Evolutionary conservation across 768 basidiomycete genomes (phyloP), one percentile per base, ranked within the genome.

Genomic region (Auriscalpium microsporum): DNA sequence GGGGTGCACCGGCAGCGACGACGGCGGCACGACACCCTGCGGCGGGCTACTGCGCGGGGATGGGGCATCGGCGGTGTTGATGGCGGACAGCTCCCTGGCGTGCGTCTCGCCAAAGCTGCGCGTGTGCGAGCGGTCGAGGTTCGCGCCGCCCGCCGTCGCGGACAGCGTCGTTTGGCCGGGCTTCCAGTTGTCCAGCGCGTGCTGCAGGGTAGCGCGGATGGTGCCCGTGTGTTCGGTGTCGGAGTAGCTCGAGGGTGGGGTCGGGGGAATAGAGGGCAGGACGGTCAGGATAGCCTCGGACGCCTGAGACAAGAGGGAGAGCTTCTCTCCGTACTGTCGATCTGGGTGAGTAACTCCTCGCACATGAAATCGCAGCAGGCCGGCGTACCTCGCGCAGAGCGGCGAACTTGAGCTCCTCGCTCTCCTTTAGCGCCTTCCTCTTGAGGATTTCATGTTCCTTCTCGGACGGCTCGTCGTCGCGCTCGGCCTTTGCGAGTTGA

Each of bases 61-160:
- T 28, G 28, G 28, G 28, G 28, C 28, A 28, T 65, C 59, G 0
- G 67, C 65, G 11, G 75, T 65, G 49, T 70, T 69, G 51, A 90
- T 82, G 60, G 72, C 75, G 16, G 78, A 77, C 37, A 93, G 75
- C 69, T 92, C 90, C 37, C 71, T 75, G 0, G 86, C 87, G 63
- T 93, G 90, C 40, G 83, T 91, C 69, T 86, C 87, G 17, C 90
- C 90, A 64, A 93, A 93, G 68, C 86, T 90, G 55, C 80, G 80
- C 0, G 86, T 87, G 63, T 92, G 86, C 4, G 84, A 84, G 57
- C 84, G 75, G 56, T 77, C 75, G 42, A 89, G 75, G 64, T 86
- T 42, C 83, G 13, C 55, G n/a, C 77, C 69, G 6, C 74, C 71
- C 33, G 73, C 68, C 13, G 68, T 58, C 14, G 77, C 74, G 10